phyloP scores from a whole-genome alignment of 805 yeast species.

The Ogataea saltuana region DNA sequence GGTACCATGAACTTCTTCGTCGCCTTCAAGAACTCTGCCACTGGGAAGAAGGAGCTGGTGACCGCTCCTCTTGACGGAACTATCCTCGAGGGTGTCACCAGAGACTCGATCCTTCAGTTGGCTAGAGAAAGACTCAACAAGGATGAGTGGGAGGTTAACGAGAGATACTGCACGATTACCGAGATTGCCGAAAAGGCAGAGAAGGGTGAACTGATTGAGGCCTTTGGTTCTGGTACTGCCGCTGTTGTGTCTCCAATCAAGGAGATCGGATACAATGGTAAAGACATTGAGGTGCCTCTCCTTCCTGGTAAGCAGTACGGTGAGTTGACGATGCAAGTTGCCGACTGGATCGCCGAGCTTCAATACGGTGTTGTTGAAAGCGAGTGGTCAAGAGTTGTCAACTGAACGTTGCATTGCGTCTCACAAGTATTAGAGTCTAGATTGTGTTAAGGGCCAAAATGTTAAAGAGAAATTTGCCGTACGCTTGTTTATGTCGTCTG shows the following conservation, averaged over 20 bases:
- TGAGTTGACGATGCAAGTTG: constrained; percentile 71
- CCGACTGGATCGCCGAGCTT: constrained; percentile 82
- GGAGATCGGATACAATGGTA: constrained; percentile 77
- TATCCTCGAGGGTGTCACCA: constrained; percentile 93
- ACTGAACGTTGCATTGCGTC: constrained; percentile 4
- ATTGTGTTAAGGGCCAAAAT: background rate
- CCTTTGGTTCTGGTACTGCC: constrained; percentile 97
- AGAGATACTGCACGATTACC: constrained; percentile 77
- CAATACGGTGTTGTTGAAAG: constrained; percentile 85
- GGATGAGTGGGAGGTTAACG: constrained; percentile 78
- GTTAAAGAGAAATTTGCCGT: too few species aligned
- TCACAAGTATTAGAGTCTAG: background rate
- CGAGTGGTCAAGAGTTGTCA: constrained; percentile 49
- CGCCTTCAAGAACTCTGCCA: constrained; percentile 70
- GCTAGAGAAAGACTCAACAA: constrained; percentile 75
- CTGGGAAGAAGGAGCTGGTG: constrained; percentile 87
- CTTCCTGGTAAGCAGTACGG: constrained; percentile 79
- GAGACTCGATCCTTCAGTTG: constrained; percentile 80
- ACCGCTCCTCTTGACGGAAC: constrained; percentile 98
- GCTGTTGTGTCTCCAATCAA: constrained; percentile 94
- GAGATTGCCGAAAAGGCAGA: constrained; percentile 79
- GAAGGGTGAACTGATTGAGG: constrained; percentile 86
- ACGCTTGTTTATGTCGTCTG: too few species aligned
- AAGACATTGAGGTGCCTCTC: constrained; percentile 75
- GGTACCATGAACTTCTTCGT: constrained; percentile 97